A percentile compares a stretch with the other conserved stretches of the same genome.
Evolutionary conservation across 805 yeast genomes (phyloP).

Genomic region (Yamadazyma insecticola): DNA sequence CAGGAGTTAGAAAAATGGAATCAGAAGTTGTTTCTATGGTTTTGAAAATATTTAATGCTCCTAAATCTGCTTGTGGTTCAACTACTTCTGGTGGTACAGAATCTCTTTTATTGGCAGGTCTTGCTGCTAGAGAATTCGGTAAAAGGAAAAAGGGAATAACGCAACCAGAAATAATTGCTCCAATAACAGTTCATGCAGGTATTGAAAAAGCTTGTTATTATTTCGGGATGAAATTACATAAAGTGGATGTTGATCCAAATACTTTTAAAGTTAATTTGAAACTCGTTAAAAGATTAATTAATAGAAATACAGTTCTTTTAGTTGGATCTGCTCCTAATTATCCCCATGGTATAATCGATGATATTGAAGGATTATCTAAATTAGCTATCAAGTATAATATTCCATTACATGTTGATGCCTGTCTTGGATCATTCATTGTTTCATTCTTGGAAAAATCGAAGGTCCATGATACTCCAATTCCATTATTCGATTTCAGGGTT

Average conservation of each 20-base stretch:
- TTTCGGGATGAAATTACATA: conserved; percentile 79
- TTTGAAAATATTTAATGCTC: conserved; percentile 74
- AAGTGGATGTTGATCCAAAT: conserved; percentile 68
- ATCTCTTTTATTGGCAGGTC: conserved; percentile 77
- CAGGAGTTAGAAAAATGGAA: conserved; percentile 95
- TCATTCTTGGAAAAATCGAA: conserved; percentile 65
- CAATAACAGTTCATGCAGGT: conserved; percentile 90
- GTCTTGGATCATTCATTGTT: conserved; percentile 88
- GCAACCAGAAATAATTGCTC: conserved; percentile 84
- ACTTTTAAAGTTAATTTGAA: conserved; percentile 64
- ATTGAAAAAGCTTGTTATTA: conserved; percentile 89
- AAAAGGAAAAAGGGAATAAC: conserved; percentile 49
- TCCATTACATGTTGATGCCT: conserved; percentile 94
- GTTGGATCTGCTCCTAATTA: conserved; percentile 96
- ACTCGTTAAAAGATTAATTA: conserved; percentile 62
- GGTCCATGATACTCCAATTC: conserved; percentile 44
- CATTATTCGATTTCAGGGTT: conserved; percentile 76
- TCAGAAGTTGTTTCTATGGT: conserved; percentile 93
- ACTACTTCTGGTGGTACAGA: conserved; percentile 96
- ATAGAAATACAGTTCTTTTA: conserved; percentile 72
- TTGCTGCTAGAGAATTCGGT: conserved; percentile 83
- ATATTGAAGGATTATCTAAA: conserved; percentile 65
- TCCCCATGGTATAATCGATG: conserved; percentile 95
- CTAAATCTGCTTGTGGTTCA: conserved; percentile 57
- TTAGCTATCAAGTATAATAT: conserved; percentile 64